Evolutionary conservation across 2,329 filamentous ascomycete species (phyloP), one percentile per base, ranked within the genome.

Genomic region (Mycosphaerella sp.): DNA sequence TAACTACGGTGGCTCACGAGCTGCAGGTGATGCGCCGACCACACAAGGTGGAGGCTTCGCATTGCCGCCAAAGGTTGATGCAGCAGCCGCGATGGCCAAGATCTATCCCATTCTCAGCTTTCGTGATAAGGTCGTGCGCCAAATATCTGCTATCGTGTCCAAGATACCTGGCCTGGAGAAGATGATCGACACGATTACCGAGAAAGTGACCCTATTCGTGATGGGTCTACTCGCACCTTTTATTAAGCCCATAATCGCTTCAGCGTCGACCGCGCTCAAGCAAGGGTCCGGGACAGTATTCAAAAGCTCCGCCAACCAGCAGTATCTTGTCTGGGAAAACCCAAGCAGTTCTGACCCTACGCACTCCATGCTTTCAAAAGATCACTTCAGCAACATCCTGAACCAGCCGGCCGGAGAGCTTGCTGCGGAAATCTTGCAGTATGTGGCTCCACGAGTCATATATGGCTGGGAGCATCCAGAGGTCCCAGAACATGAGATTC

Each of bases 71-170:
- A 60, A 54, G 16, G 48, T 60, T 12, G 58, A 60, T 41, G 53
- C 58, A 6, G 53, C 53, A 17, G 69, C 59, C 36, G 62, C 72
- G 18, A 69, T 75, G 32, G 66, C 67, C 0, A 73, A 94, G 71
- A 96, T 98, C 59, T 97, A 97, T 64, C 93, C 93, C 0, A 95
- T 98, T 54, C 79, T 98, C 0, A 80, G 87, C 54, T 98, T 97
- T 75, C 81, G 91, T 53, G 93, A 98, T 74, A 93, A 86, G 64
- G 89, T 98, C 49, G 90, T 96, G 44, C 88, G 88, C 60, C 80
- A 84, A 36, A 89, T 98, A 68, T 89, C 83, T 64, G 80, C 82
- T 35, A 85, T 89, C 46, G 89, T 97, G 59, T 83, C 89, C 62
- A 96, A 94, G 73, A 86, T 98, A 35, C 93, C 93, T 0, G 91